Evolutionary conservation across 202 grass and related monocot species (phyloP).

Genomic region (Musa balbisiana): DNA sequence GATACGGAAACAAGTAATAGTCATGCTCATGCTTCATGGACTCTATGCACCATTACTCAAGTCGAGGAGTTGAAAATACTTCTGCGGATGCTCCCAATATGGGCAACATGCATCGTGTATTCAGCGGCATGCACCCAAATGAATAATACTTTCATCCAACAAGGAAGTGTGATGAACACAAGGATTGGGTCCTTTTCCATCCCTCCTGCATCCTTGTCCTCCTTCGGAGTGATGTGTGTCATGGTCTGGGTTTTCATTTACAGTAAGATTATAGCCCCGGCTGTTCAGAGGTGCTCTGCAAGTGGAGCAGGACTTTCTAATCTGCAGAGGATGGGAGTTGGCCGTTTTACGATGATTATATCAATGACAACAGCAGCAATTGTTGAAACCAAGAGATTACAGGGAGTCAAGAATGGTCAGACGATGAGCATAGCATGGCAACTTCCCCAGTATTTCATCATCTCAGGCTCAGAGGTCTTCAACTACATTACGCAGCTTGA

Average conservation of each 20-base stretch:
- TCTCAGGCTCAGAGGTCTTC: constrained; percentile 81
- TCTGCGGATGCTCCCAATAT: constrained; percentile 76
- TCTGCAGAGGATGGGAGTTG: constrained; percentile 89
- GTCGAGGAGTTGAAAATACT: constrained; percentile 85
- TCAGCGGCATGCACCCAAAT: constrained; percentile 59
- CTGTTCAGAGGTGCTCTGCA: constrained; percentile 33
- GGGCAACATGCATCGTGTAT: constrained; percentile 62
- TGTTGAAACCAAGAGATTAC: constrained; percentile 51
- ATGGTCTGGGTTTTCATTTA: constrained; percentile 66
- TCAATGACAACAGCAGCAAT: constrained; percentile 42
- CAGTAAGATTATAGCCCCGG: constrained; percentile 46
- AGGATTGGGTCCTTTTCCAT: constrained; percentile 55
- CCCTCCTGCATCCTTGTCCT: constrained; percentile 71
- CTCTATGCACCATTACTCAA: constrained; percentile 55
- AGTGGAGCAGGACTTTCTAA: constrained; percentile 47
- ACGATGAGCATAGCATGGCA: constrained; percentile 75
- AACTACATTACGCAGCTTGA: constrained; percentile 77
- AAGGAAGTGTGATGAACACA: constrained; percentile 71
- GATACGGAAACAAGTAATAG: constrained; percentile 36
- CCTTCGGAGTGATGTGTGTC: constrained; percentile 72
- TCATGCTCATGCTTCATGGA: constrained; percentile 15
- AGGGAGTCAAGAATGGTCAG: constrained; percentile 29
- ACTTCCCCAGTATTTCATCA: constrained; percentile 60
- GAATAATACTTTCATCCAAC: constrained; percentile 74
- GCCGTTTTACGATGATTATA: constrained; percentile 47